Percentiles rank a stretch among this genome's conserved stretches.
Conservation (phyloP, 768 basidiomycete genomes). For the Coprinellus micaceus region DNA sequence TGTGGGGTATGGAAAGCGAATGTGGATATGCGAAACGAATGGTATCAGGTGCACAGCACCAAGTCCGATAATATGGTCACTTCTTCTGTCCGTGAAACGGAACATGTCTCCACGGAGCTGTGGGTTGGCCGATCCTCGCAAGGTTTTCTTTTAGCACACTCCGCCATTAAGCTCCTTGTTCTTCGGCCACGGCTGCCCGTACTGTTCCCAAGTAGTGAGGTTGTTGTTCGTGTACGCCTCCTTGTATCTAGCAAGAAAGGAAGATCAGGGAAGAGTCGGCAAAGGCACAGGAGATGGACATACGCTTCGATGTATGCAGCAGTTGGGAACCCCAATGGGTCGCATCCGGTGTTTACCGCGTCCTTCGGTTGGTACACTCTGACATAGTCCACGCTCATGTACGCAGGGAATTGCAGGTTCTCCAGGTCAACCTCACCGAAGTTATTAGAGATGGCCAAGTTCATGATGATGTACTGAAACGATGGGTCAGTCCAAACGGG, state of each 20-base stretch:
- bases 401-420: slow-evolving; percentile 46
- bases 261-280: slow-evolving; percentile 10
- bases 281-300: slow-evolving; percentile 17
- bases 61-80: too few species aligned
- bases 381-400: slow-evolving; percentile 73
- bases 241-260: slow-evolving; percentile 38
- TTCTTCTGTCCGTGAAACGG: too few species aligned
- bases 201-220: slow-evolving; percentile 41
- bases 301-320: slow-evolving; percentile 65
- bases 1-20: too few species aligned
- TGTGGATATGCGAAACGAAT: too few species aligned
- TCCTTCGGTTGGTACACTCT: slow-evolving; percentile 61
- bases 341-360: slow-evolving; percentile 54
- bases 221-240: slow-evolving; percentile 66
- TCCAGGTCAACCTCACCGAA: slow-evolving; percentile 54
- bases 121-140: too few species aligned
- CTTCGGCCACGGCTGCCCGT: slow-evolving; percentile 52
- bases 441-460: slow-evolving; percentile 61
- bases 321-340: slow-evolving; percentile 68
- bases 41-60: too few species aligned
- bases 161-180: slow-evolving; percentile 59
- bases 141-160: slow-evolving; percentile 23
- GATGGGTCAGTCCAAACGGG: neutral
- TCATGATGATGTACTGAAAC: slow-evolving; percentile 57
- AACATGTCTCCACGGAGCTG: too few species aligned